These are phyloP conservation scores for Exidia glandulosa DNA, from an alignment of 768 basidiomycete species.

Conservation along the genomic window DNA sequence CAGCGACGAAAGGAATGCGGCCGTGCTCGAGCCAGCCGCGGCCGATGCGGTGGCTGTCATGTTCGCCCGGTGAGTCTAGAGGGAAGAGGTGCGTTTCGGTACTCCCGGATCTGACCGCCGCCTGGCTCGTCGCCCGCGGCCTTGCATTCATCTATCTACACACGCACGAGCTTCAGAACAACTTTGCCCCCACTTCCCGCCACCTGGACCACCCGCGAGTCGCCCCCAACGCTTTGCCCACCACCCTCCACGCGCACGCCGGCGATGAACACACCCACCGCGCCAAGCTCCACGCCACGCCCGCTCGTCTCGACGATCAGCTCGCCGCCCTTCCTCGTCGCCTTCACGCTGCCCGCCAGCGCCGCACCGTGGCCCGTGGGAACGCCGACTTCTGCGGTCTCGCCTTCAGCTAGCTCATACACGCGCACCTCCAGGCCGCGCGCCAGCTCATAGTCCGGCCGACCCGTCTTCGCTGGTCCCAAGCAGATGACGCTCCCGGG, in stretches of 20 bases:
- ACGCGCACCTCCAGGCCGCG: conserved; percentile 37
- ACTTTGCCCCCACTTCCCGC: not conserved
- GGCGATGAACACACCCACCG: conserved; percentile 1
- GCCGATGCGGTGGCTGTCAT: not conserved
- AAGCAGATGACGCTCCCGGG: conserved; percentile 45
- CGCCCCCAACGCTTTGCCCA: not conserved
- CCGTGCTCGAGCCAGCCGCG: conserved; percentile 34
- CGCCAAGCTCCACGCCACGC: conserved; percentile 1
- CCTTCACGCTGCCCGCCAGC: conserved; percentile 32
- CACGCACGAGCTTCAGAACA: not conserved
- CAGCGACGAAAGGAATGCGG: conserved; percentile 47
- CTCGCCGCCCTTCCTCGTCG: conserved; percentile 20
- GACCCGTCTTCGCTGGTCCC: conserved; percentile 38
- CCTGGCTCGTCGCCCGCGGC: not conserved
- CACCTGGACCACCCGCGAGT: not conserved
- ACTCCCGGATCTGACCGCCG: not conserved
- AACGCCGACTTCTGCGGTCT: conserved; percentile 26
- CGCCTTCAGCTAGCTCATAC: conserved; percentile 41
- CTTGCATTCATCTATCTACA: not conserved
- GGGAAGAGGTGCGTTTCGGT: not conserved
- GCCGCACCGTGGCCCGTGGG: conserved; percentile 30
- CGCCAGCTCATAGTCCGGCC: conserved; percentile 53
- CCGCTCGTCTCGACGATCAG: conserved; percentile 17
- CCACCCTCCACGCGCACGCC: not conserved
- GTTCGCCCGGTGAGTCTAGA: not conserved